Percentiles rank a stretch among this genome's conserved stretches.
Evolutionary conservation across 352 stramenopile genomes (phyloP).

Genomic region (Phytophthora tubulina): DNA sequence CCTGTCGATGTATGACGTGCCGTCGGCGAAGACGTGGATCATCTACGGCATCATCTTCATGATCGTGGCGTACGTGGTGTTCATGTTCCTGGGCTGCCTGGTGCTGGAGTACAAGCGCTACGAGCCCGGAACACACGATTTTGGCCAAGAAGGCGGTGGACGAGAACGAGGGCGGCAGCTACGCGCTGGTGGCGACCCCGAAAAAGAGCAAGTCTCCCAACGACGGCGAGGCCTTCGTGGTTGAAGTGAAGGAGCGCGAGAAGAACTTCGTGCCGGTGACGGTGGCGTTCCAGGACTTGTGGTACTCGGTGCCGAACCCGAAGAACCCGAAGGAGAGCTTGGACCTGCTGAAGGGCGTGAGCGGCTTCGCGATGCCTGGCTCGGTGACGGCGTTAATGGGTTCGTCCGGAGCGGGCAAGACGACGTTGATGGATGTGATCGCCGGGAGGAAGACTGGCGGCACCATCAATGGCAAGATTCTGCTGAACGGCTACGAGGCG

Average conservation of each 20-base stretch:
- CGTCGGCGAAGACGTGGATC: constrained; percentile 43
- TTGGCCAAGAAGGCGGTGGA: constrained; percentile 32
- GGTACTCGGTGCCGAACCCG: constrained; percentile 57
- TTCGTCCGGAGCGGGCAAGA: constrained; percentile 76
- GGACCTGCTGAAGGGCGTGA: constrained; percentile 70
- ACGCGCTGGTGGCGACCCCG: constrained; percentile 29
- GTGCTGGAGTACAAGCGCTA: constrained; percentile 33
- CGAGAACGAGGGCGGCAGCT: constrained; percentile 23
- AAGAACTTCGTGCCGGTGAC: constrained; percentile 53
- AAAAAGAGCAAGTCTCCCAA: constrained; percentile 27
- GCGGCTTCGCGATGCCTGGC: constrained; percentile 52
- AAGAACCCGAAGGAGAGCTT: constrained; percentile 52
- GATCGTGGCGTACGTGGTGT: constrained; percentile 49
- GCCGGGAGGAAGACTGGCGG: constrained; percentile 77
- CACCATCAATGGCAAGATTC: constrained; percentile 65
- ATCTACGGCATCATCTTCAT: constrained; percentile 47
- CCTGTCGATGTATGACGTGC: constrained; percentile 44
- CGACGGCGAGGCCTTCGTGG: constrained; percentile 20
- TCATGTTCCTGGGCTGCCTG: constrained; percentile 54
- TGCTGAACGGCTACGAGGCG: constrained; percentile 54
- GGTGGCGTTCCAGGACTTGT: constrained; percentile 55
- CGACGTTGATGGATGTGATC: constrained; percentile 94
- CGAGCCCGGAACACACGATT: constrained; percentile 34
- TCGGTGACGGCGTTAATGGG: constrained; percentile 91
- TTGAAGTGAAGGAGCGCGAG: constrained; percentile 38